Evolutionary conservation across 441 rosid species (phyloP), one percentile per base, ranked within the genome.

Genomic region (Macaranga tanarius): DNA sequence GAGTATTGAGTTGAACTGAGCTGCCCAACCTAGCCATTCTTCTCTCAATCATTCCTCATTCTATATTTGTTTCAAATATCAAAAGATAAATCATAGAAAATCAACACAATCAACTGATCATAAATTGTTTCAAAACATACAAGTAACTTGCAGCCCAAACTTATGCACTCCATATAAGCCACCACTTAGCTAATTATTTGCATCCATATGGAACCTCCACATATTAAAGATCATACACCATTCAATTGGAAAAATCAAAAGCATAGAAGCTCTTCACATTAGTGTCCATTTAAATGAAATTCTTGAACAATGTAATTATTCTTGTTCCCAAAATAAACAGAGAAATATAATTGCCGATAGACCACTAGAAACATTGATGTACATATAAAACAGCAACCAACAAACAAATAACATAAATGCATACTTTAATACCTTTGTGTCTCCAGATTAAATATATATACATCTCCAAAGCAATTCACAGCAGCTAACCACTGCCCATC

Each of bases 401-500:
- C 70, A 63, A 67, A 26, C 19, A 38, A 62, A 38, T 3, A 10
- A 2, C n/a, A 15, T n/a, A 61, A n/a, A 62, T 28, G 60, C 25
- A 59, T 45, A 19, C 62, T 47, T 59, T 11, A 76, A 19, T 65
- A 95, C 99, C 99, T 93, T 72, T 79, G 91, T 61, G 82, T 87
- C 78, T 93, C 94, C 77, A 93, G 85, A 80, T 91, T 88, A 82
- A 89, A 91, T 48, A 95, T 71, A 64, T 93, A 89, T 26, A 92
- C 72, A 86, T 95, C 98, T 59, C 98, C 97, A 85, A 90, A 91
- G 82, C 98, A 95, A 79, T 88, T 95, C 71, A 89, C 60, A 34
- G 98, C 97, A 78, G 97, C 95, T 73, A 95, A 76, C 95, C 99
- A 93, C 72, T 85, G 93, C 79, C 92, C 98, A 86, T 91, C 89